These are phyloP conservation scores for Eimeria sp. DNA, from an alignment of 169 alveolate species.

Conservation along the genomic window DNA sequence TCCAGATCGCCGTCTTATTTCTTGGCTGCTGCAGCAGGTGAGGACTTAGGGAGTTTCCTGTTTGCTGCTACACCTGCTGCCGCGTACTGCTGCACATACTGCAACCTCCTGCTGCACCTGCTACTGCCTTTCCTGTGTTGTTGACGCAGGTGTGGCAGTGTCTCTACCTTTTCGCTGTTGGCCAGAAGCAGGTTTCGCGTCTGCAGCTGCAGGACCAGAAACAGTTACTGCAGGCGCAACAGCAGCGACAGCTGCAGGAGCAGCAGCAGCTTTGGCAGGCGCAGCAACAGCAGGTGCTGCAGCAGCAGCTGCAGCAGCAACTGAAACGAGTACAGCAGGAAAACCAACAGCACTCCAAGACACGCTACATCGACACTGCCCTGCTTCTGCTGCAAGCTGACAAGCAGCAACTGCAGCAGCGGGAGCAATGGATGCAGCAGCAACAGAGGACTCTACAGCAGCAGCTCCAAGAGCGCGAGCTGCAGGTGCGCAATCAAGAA, in stretches of 20 bases:
- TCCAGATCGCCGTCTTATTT: slow-evolving; percentile 26
- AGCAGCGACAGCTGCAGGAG: not conserved
- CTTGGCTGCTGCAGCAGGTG: slow-evolving; percentile 56
- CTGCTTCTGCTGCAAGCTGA: slow-evolving; percentile 68
- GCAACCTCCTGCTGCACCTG: not conserved
- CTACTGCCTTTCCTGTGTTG: not conserved
- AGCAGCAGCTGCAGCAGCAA: slow-evolving; percentile 39
- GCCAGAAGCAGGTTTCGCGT: not conserved
- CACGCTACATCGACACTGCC: slow-evolving; percentile 44
- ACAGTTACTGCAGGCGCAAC: slow-evolving; percentile 7
- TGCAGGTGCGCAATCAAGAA: slow-evolving; percentile 38
- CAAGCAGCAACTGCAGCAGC: slow-evolving; percentile 68
- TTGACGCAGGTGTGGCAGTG: slow-evolving; percentile 30
- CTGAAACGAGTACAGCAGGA: slow-evolving; percentile 38
- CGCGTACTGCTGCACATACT: not conserved
- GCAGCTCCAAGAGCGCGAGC: slow-evolving; percentile 31
- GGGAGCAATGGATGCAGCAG: slow-evolving; percentile 59
- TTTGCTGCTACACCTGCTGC: slow-evolving; percentile 9
- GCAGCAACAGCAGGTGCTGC: slow-evolving; percentile 39
- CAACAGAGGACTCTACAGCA: slow-evolving; percentile 40
- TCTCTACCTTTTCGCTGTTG: slow-evolving; percentile 25
- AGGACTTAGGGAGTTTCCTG: not conserved
- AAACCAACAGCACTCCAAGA: slow-evolving; percentile 24
- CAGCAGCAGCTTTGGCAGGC: slow-evolving; percentile 26
- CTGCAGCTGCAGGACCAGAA: slow-evolving; percentile 41